Evolutionary conservation across 345 rosid species (phyloP).

Genomic region (Noccaea bulbosa): DNA sequence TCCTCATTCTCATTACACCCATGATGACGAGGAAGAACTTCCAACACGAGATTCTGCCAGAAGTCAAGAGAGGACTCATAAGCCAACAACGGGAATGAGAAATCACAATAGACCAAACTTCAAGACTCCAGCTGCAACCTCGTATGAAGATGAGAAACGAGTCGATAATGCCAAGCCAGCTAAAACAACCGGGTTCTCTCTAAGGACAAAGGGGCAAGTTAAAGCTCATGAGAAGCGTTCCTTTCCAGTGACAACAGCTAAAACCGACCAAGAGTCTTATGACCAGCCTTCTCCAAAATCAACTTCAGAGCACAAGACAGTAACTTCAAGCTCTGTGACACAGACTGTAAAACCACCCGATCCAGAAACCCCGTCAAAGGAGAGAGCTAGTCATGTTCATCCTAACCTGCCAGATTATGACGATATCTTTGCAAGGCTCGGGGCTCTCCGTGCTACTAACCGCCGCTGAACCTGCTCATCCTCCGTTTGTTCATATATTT

Average conservation of each 20-base stretch:
- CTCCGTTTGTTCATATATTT: constrained; percentile 28
- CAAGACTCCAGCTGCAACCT: constrained; percentile 39
- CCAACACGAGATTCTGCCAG: constrained; percentile 1
- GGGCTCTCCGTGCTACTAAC: constrained; percentile 50
- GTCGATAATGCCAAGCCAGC: constrained; percentile 31
- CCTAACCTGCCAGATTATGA: constrained; percentile 95
- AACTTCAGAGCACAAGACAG: constrained; percentile 20
- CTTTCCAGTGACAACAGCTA: constrained; percentile 18
- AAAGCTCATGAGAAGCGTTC: constrained; percentile 39
- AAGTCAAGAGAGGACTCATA: constrained; percentile 35
- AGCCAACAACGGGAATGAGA: constrained; percentile 27
- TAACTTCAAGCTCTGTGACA: constrained; percentile 18
- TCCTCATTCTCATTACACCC: constrained; percentile 20
- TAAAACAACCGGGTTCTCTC: constrained; percentile 31
- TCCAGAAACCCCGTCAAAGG: constrained; percentile 44
- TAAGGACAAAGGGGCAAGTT: constrained; percentile 35
- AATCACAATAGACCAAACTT: constrained; percentile 20
- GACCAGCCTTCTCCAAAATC: constrained; percentile 42
- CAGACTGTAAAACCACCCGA: constrained; percentile 34
- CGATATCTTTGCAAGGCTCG: constrained; percentile 55
- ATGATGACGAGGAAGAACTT: constrained; percentile 33
- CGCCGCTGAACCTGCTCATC: constrained; percentile 31
- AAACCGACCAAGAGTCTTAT: constrained; percentile 39
- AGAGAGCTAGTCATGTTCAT: constrained; percentile 72
- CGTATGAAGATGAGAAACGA: constrained; percentile 50